Evolutionary conservation across 2,329 filamentous ascomycete genomes (phyloP).

Genomic region (Eutypa lata): DNA sequence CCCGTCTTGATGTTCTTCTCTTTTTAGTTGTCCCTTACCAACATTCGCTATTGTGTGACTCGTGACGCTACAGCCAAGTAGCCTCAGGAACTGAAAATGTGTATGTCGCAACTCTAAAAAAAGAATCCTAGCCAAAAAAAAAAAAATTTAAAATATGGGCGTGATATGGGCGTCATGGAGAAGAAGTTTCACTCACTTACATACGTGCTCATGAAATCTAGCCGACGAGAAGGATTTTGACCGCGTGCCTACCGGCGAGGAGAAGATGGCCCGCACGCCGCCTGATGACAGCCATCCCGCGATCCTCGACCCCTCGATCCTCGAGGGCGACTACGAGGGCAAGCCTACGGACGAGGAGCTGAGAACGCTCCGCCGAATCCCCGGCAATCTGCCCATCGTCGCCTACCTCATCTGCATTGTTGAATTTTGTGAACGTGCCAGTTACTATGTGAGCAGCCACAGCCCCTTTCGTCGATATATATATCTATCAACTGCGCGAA

Average conservation of each 20-base stretch:
- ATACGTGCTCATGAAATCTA: not conserved
- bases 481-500: too few relatives aligned
- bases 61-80: not conserved
- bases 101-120: not conserved
- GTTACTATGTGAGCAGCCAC: too few relatives aligned
- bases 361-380: conserved; percentile 34
- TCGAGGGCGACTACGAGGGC: conserved; percentile 28
- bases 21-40: not conserved
- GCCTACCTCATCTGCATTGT: conserved; percentile 58
- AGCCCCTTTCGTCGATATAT: too few relatives aligned
- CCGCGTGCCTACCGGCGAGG: conserved; percentile 14
- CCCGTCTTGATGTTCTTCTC: not conserved
- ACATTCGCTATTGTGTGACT: not conserved
- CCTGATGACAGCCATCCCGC: conserved; percentile 19
- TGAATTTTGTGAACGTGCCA: conserved; percentile 59
- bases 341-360: conserved; percentile 46
- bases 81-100: not conserved
- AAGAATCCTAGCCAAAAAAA: too few relatives aligned
- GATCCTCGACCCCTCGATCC: conserved; percentile 20
- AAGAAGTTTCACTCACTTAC: too few relatives aligned
- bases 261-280: conserved; percentile 20
- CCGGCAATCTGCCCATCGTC: conserved; percentile 47
- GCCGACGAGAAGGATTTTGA: conserved; percentile 15
- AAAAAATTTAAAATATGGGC: too few relatives aligned
- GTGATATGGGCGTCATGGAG: too few relatives aligned